Evolutionary conservation across 805 yeast species (phyloP), one percentile per base, ranked within the genome.

Genomic region (Starmerella bombi): DNA sequence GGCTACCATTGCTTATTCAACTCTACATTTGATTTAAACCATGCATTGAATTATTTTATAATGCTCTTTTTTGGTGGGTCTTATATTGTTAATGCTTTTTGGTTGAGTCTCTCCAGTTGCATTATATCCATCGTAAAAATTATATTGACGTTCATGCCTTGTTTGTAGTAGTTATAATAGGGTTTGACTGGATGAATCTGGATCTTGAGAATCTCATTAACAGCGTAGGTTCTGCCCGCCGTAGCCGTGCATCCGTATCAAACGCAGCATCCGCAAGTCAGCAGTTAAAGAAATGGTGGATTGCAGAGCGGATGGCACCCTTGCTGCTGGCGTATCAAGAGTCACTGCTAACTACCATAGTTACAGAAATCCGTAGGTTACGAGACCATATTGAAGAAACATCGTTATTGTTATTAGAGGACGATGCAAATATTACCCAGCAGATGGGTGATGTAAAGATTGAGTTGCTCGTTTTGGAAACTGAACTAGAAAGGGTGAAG

Each of bases 401-500:
- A 50, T 78, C 93, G 7, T 76, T 83, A 54, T 86, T 80, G 41
- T 63, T 80, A 29, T 81, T 80, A 38, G 73, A 50, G n/a, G 48
- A 41, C 22, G 38, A 25, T n/a, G 38, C 35, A 25, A 20, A 32
- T 10, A 29, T 27, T 4, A 32, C 12, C 27, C 25, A 31, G 12
- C 25, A 21, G n/a, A 28, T 28, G 10, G 40, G 42, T 16, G 82
- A 78, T 46, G 75, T 77, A 59, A 86, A 86, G 54, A 60, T 88
- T 43, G 78, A 81, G 43, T 64, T 86, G 34, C 73, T 91, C 64
- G 72, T 93, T 19, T 77, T 88, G 50, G 98, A 91, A 55, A 79
- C 93, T 12, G 97, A 91, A 51, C 69, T 91, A 19, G 97, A 91
- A 52, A 64, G 98, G 42, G 72, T 84, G 23, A 83, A 78, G 52